Evolutionary conservation across 768 basidiomycete genomes (phyloP), one percentile per base, ranked within the genome.

Genomic region (Pisolithus microcarpus): DNA sequence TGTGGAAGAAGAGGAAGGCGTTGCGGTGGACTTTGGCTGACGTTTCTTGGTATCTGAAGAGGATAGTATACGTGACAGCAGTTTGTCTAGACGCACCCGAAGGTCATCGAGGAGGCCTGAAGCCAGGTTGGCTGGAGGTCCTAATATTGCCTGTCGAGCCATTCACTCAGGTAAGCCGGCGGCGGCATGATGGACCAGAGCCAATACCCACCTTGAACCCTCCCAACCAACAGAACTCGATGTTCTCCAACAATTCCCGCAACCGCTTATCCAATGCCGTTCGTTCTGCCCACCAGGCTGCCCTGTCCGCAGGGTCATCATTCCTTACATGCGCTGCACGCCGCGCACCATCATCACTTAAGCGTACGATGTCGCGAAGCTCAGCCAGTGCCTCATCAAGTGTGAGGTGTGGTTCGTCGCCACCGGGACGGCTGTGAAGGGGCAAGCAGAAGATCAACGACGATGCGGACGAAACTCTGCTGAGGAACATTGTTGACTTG

Each of bases 271-370:
- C 93, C n/a, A 98, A 74, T 19, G 75, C 78, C 21, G 72, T 69
- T 3, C 96, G 75, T 48, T 83, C 77, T 34, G 80, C 82, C 96
- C 96, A 99, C 96, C 96, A 98, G 1, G 72, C 76, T 0, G 75
- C 72, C 54, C 84, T 75, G 1, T 80, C 88, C 28, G 78, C 77
- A 40, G 73, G 72, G 52, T 87, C 81, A 38, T 85, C 79, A 28
- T 78, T 71, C 56, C 82, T 84, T 50, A 97, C 77, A 52, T 81
- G 71, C 45, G 79, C 78, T 0, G 92, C 92, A 4, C 74, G 74
- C 58, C 81, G 82, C 1, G 89, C 85, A 4, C 80, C 81, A 49
- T 84, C 79, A 59, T 96, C 84, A 59, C 85, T 95, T 43, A 78
- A 64, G n/a, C 72, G 70, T 37, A 97, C 80, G 59, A 98, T 94